A percentile compares a stretch with the other conserved stretches of the same genome.
These are phyloP conservation scores for Hyaloscypha variabilis DNA, from an alignment of 495 filamentous ascomycete species.

Conservation along the genomic window DNA sequence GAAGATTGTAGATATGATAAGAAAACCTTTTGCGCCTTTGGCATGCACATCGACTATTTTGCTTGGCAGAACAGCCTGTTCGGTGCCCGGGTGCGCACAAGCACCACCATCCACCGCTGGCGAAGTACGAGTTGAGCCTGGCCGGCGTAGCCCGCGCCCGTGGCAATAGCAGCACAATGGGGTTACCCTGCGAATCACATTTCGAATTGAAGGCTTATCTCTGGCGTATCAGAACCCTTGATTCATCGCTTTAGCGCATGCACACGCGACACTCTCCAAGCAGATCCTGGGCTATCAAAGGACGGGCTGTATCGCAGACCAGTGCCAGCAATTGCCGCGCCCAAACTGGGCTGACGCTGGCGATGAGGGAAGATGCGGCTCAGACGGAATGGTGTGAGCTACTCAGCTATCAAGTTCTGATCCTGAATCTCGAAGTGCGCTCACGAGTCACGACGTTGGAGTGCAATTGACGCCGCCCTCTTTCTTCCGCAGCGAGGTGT, in stretches of 20 bases:
- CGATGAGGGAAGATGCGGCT: background rate
- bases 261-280: conserved; percentile 6
- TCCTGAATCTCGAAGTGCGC: background rate
- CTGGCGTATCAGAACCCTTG: conserved; percentile 24
- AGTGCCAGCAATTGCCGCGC: background rate
- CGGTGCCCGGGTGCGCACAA: too few species aligned
- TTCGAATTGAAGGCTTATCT: too few species aligned
- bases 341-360: background rate
- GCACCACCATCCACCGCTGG: too few species aligned
- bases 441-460: background rate
- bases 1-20: background rate
- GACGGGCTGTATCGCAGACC: background rate
- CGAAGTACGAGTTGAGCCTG: too few species aligned
- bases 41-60: background rate
- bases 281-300: background rate
- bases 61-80: background rate
- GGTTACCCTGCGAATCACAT: too few species aligned
- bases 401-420: background rate
- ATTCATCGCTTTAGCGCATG: conserved; percentile 2
- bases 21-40: background rate
- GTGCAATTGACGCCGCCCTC: background rate
- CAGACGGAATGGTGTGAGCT: background rate
- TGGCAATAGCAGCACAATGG: conserved; percentile 25
- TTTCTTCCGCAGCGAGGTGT: too few species aligned
- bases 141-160: background rate